These are phyloP conservation scores for Solanum chmielewskii DNA, from an alignment of 257 asterid genomes.

Conservation along the genomic window DNA sequence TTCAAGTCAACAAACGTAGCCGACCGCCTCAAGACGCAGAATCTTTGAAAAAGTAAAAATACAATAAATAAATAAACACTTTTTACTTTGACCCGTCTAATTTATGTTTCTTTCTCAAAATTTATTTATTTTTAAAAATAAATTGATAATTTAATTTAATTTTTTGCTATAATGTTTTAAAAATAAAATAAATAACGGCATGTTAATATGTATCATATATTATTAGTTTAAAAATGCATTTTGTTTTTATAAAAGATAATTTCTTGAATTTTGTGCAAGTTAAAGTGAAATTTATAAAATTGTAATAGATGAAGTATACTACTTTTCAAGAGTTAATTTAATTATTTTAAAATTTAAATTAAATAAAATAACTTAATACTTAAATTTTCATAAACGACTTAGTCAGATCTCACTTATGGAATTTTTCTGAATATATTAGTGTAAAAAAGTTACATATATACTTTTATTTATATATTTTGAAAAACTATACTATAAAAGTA, in stretches of 20 bases:
- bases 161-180: too few relatives aligned
- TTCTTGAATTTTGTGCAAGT: neutral
- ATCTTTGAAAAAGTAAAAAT: conserved; percentile 4
- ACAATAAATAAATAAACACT: neutral
- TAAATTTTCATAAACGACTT: neutral
- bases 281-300: neutral
- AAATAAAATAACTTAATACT: neutral
- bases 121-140: neutral
- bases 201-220: too few relatives aligned
- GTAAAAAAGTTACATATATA: too few relatives aligned
- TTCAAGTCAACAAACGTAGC: neutral
- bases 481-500: neutral
- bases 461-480: too few relatives aligned
- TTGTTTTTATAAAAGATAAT: too few relatives aligned
- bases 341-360: too few relatives aligned
- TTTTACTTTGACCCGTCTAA: neutral
- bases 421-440: too few relatives aligned
- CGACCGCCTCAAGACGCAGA: neutral
- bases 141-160: neutral
- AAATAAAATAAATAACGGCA: too few relatives aligned
- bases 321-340: neutral
- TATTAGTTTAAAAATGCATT: too few relatives aligned
- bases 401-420: neutral
- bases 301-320: neutral
- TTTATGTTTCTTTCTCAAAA: neutral